These are phyloP conservation scores for Oxalis stricta DNA, from an alignment of 441 rosid species.

Conservation along the genomic window DNA sequence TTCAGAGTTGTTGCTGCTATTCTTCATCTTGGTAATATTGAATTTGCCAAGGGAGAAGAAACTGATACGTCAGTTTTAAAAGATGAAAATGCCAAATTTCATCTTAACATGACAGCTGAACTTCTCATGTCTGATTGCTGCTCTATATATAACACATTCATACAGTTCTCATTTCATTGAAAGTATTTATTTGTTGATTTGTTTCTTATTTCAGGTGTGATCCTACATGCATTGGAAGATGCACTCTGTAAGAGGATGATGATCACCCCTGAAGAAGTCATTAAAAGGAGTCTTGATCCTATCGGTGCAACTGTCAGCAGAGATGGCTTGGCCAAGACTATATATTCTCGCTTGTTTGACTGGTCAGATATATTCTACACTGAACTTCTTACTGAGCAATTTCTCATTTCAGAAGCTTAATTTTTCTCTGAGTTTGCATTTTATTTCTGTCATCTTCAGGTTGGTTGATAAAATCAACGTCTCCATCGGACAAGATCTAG, in stretches of 20 bases:
- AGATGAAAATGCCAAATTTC: slow-evolving; percentile 52
- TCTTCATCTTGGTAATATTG: slow-evolving; percentile 86
- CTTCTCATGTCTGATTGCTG: slow-evolving; percentile 53
- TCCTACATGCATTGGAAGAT: slow-evolving; percentile 45
- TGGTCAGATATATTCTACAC: slow-evolving; percentile 35
- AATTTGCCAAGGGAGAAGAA: slow-evolving; percentile 57
- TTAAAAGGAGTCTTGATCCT: slow-evolving; percentile 75
- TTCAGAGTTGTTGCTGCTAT: slow-evolving; percentile 83
- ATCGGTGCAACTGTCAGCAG: slow-evolving; percentile 61
- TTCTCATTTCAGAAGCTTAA: not conserved
- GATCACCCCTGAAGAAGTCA: slow-evolving; percentile 84
- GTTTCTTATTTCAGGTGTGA: slow-evolving; percentile 53
- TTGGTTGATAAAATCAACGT: slow-evolving; percentile 75
- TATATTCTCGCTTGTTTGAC: slow-evolving; percentile 76
- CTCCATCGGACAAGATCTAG: slow-evolving; percentile 89
- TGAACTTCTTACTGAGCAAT: not conserved
- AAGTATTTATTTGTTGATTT: slow-evolving; percentile 1
- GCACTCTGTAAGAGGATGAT: slow-evolving; percentile 71
- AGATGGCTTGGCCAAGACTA: slow-evolving; percentile 87
- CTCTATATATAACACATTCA: slow-evolving; percentile 11
- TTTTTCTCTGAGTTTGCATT: slow-evolving; percentile 1
- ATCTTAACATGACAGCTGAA: slow-evolving; percentile 69
- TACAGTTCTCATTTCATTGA: slow-evolving; percentile 3
- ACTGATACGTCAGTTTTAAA: slow-evolving; percentile 54
- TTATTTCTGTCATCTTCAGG: slow-evolving; percentile 29